Base-by-base conservation (phyloP, 179 eudicot genomes). In the Drosera spatulata region DNA sequence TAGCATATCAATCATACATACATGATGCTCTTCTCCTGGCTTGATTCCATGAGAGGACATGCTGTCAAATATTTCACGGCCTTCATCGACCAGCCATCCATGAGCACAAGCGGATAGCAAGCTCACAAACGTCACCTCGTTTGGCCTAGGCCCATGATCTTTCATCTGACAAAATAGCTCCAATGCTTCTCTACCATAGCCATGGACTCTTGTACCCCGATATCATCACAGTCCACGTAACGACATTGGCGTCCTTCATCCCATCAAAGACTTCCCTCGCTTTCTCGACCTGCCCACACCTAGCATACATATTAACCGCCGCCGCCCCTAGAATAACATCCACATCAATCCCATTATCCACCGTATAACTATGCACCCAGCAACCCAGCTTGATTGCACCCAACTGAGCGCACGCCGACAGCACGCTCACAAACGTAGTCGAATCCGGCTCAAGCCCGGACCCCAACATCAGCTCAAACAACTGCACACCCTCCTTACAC, bases 171-270 rank as follows among this genome's bases (percentile, higher is more conserved):
- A 39, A 72, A 76, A 76, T 0, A 72, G 58, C 41, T 76, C 74
- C 2, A 76, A 33, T 4, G 80, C 80, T 69, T 76, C 77, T 22
- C 53, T 51, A 37, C 77, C 80, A 44, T 64, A 56, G 10, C 80
- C 80, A 10, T 72, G 76, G 60, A 69, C 66, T 15, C 77, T 77
- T 77, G 39, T 69, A 72, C 12, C 69, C 74, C 6, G 77, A 69
- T 49, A 76, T 76, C 76, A 76, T 72, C n/a, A 77, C 66, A 1
- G 80, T 76, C 80, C 80, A 76, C 6, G 77, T 50, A 10, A 69
- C 66, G 41, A 76, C 74, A 38, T 76, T 76, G 39, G 41, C 62
- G n/a, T 55, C 59, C 12, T 14, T 10, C 65, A 69, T 72, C 11
- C n/a, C 50, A 60, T 69, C 65, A 61, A 69, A 77, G 39, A 69